Base-by-base conservation (phyloP, 2,329 filamentous ascomycete genomes). In the Claviceps humidiphila region DNA sequence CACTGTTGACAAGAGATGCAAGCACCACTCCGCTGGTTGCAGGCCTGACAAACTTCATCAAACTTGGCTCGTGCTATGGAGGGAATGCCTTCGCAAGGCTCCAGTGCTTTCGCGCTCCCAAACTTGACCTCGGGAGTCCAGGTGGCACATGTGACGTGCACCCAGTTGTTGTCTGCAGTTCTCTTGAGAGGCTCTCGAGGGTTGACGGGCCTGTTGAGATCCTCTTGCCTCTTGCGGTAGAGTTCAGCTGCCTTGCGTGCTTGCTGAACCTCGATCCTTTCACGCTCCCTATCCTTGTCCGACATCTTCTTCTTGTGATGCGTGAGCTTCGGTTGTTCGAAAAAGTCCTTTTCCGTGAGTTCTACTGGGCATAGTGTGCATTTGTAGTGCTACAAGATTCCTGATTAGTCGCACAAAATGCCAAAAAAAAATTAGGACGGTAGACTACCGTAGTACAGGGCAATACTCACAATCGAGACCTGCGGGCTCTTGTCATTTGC, bases 81-180 rank as follows among this genome's bases (percentile, higher is more conserved):
- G 4, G 87, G 85, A 57, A 98, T 89, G 20, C 91, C 91, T 69
- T 98, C 93, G 2, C 87, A 89, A 37, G 89, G 85, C 59, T 89
- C 86, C 38, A 98, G 72, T 17, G 85, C 81, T 61, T 84, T 82
- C 17, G 89, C 85, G 60, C 87, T 87, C 56, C 87, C 90, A 66
- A 96, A 98, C 63, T 90, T 93, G 61, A 95, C 84, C 67, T 98
- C 93, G 0, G 89, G 83, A 11, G 86, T 90, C 82, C 88, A 97
- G 17, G 95, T 75, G 1, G 93, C 90, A 63, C 93, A 98, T 40
- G 85, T 84, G 30, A 97, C 89, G 65, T 98, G 93, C 16, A 96
- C 88, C 93, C 93, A 98, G 63, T 97, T 97, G 70, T 97, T 97
- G 64, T 94, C 89, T 4, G 86, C 87, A 0, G 93, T 98, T 48